Conservation (phyloP, 306 rosid genomes). For the Vigna trinervia region DNA sequence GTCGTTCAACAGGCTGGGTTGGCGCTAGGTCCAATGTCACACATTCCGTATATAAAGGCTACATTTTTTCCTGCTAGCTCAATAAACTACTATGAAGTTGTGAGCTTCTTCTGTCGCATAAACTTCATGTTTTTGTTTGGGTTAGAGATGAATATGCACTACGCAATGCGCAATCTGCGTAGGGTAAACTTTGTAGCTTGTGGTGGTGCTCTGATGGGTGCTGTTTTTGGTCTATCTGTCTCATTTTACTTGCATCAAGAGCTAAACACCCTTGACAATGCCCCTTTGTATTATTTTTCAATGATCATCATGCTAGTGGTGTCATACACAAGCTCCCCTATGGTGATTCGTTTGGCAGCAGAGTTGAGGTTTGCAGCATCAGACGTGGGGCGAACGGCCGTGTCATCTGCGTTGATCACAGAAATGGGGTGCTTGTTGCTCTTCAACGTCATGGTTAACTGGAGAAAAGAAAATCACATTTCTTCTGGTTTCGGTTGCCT, state of each 20-base stretch:
- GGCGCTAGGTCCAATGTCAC: conserved; percentile 82
- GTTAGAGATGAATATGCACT: conserved; percentile 66
- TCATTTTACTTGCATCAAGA: conserved; percentile 63
- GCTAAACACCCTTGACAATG: conserved; percentile 22
- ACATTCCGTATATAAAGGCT: conserved; percentile 44
- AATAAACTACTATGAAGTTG: conserved; percentile 80
- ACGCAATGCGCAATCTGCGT: conserved; percentile 51
- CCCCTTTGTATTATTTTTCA: conserved; percentile 35
- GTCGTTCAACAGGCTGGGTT: conserved; percentile 74
- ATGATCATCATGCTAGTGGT: conserved; percentile 57
- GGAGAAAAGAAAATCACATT: neutral
- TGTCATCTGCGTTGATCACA: conserved; percentile 61
- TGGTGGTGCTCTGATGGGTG: conserved; percentile 63
- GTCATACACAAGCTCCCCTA: conserved; percentile 80
- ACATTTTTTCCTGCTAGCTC: conserved; percentile 70
- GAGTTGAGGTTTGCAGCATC: conserved; percentile 75
- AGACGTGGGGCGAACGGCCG: conserved; percentile 63
- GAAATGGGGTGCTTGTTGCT: conserved; percentile 68
- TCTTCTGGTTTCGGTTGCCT: conserved; percentile 38
- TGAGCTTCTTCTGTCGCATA: conserved; percentile 84
- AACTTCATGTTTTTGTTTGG: conserved; percentile 87
- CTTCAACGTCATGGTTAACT: conserved; percentile 57
- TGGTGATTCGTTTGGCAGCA: conserved; percentile 76
- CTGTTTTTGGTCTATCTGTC: conserved; percentile 56
- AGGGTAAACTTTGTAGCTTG: conserved; percentile 52